Evolutionary conservation across 2,329 filamentous ascomycete genomes (phyloP), one percentile per base, ranked within the genome.

Genomic region (Hypocrella siamensis): DNA sequence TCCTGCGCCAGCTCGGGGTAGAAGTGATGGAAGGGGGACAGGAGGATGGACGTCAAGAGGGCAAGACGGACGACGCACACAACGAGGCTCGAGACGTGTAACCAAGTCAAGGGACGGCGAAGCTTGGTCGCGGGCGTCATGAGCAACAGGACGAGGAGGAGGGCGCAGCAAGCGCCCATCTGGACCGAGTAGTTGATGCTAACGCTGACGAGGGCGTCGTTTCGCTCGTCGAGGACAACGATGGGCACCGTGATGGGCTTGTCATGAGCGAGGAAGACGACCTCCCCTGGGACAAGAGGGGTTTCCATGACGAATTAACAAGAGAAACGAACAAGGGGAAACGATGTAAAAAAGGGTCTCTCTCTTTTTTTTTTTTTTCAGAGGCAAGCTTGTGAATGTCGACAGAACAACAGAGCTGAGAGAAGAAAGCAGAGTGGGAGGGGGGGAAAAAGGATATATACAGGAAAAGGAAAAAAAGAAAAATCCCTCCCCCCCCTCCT

Each of bases 121-220:
- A 80, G 68, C 49, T 82, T 84, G 40, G 70, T 60, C 0, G 60
- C 49, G 15, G 70, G 70, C 0, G 80, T 85, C 50, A 86, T 64
- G 35, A 77, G 45, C 9, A 84, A 54, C 3, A 86, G 57, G 19
- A 79, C 61, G 27, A 78, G 42, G 14, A 86, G 58, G 45, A 84
- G 68, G 37, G 78, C 54, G 35, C 76, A 40, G 29, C 69, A 71
- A 17, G 78, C 71, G 19, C 82, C 82, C 31, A 85, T 62, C 49
- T 88, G 80, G 14, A 67, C 56, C 32, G 70, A 75, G 48, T 77
- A 82, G 53, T 75, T 77, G 59, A 81, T 72, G 47, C 47, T 49
- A 17, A 56, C 49, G 42, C 49, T 54, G 39, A 51, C 37, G 26
- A 49, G 46, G 19, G 48, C 46, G 17, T 43, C 39, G 38, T 50